Evolutionary conservation across 2,329 filamentous ascomycete species (phyloP).

Genomic region (Calycina herbarum): DNA sequence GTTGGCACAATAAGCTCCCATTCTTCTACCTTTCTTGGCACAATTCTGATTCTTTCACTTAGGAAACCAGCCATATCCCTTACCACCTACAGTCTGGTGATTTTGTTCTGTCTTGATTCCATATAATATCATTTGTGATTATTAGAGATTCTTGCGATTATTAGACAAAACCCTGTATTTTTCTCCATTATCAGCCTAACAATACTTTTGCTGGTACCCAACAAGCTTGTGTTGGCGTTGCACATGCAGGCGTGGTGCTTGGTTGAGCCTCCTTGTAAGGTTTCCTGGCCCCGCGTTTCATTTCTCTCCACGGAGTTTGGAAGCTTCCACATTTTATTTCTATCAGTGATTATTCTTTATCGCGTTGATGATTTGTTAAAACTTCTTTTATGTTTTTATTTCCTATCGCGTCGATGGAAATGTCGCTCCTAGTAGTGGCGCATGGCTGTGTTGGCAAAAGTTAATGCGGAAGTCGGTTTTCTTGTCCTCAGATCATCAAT

Average conservation of each 20-base stretch:
- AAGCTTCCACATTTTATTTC: background rate
- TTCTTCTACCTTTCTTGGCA: slow-evolving; percentile 3
- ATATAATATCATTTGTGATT: background rate
- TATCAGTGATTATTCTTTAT: background rate
- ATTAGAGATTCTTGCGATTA: background rate
- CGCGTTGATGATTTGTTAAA: background rate
- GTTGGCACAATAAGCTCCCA: background rate
- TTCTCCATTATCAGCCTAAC: background rate
- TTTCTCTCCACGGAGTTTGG: background rate
- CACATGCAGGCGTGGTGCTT: slow-evolving; percentile 4
- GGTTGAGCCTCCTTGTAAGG: background rate
- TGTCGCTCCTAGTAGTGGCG: background rate
- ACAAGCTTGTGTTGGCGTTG: background rate
- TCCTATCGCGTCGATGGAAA: slow-evolving; percentile 1
- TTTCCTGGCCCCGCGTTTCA: background rate
- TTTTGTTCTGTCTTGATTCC: background rate
- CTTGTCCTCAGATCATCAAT: slow-evolving; percentile 7
- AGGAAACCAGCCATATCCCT: background rate
- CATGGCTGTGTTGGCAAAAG: background rate
- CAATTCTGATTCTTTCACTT: background rate
- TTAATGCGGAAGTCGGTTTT: background rate
- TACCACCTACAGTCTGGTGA: background rate
- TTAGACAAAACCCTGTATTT: background rate
- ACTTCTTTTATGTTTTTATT: too few relatives aligned
- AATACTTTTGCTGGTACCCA: background rate